phyloP scores from a whole-genome alignment of 2,329 filamentous ascomycete species.

The Diplodia sapinea region DNA sequence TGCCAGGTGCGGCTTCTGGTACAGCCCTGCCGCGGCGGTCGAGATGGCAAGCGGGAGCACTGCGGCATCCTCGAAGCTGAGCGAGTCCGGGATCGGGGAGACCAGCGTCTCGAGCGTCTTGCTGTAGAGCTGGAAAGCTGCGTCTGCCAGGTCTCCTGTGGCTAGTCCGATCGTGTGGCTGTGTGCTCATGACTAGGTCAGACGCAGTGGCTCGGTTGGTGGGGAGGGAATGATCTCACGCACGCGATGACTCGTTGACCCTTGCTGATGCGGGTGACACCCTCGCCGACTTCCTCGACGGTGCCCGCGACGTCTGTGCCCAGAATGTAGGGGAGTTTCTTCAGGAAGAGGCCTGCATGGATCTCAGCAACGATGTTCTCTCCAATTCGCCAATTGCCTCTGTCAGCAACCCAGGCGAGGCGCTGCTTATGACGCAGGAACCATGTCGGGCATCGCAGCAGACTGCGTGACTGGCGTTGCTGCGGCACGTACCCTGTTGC shows the following conservation, averaged over 20 bases:
- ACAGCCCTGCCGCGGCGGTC: conserved; percentile 53
- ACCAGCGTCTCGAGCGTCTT: conserved; percentile 40
- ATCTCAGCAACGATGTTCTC: not conserved
- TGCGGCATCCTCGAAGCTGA: conserved; percentile 48
- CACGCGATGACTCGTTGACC: conserved; percentile 30
- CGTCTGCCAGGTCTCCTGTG: conserved; percentile 37
- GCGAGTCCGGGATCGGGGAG: conserved; percentile 47
- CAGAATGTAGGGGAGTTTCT: conserved; percentile 43
- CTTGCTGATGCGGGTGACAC: conserved; percentile 23
- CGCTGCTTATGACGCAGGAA: conserved; percentile 13
- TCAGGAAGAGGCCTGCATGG: not conserved
- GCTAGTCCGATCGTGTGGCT: conserved; percentile 35
- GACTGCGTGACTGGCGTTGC: not conserved
- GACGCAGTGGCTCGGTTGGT: not conserved
- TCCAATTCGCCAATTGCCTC: not conserved
- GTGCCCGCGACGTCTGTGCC: conserved; percentile 49
- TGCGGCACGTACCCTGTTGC: conserved; percentile 7
- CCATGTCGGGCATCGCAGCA: not conserved
- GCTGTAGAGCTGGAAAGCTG: conserved; percentile 47
- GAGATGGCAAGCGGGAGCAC: conserved; percentile 54
- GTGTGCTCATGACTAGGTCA: not conserved
- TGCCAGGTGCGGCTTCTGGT: conserved; percentile 47
- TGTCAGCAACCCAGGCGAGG: not conserved
- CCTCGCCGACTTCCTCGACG: conserved; percentile 43
- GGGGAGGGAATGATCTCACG: not conserved